These are phyloP conservation scores for Fusarium heterosporum DNA, from an alignment of 2,329 filamentous ascomycete species.

Conservation along the genomic window DNA sequence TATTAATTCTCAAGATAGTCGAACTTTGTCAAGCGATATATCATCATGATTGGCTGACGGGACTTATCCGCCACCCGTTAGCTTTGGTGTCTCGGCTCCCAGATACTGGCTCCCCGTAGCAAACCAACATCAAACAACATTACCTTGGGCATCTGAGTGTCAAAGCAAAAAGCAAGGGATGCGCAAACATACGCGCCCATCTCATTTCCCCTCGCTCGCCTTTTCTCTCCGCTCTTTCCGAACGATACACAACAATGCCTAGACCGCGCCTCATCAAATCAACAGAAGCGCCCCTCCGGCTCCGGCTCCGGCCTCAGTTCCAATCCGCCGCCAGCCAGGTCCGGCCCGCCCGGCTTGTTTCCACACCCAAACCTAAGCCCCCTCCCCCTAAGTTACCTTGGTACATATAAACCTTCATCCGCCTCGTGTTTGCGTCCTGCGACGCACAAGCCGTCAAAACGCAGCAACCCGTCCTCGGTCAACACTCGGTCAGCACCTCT, in stretches of 20 bases:
- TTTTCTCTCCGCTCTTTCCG: slow-evolving; percentile 10
- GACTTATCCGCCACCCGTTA: slow-evolving; percentile 6
- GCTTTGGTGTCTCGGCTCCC: slow-evolving; percentile 19
- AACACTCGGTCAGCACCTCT: slow-evolving; percentile 37
- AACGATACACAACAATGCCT: background rate
- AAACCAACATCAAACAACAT: slow-evolving; percentile 9
- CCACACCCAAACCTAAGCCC: slow-evolving; percentile 12
- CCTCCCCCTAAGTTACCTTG: background rate
- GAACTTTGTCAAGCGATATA: slow-evolving; percentile 3
- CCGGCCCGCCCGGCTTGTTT: slow-evolving; percentile 35
- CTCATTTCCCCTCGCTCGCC: slow-evolving; percentile 6
- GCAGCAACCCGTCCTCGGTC: slow-evolving; percentile 24
- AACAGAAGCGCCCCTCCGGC: background rate
- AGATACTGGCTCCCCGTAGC: slow-evolving; percentile 19
- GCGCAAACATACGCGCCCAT: slow-evolving; percentile 15
- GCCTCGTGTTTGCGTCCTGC: slow-evolving; percentile 22
- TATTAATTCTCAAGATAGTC: slow-evolving; percentile 16
- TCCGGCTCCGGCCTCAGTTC: background rate
- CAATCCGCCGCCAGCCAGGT: slow-evolving; percentile 28
- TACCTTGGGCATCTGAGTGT: background rate
- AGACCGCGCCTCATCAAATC: background rate
- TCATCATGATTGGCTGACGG: slow-evolving; percentile 17
- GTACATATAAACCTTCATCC: slow-evolving; percentile 38
- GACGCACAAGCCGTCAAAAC: slow-evolving; percentile 29
- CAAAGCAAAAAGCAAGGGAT: slow-evolving; percentile 14